phyloP scores from a whole-genome alignment of 805 yeast species.

The Kregervanrija pseudodelftensis region DNA sequence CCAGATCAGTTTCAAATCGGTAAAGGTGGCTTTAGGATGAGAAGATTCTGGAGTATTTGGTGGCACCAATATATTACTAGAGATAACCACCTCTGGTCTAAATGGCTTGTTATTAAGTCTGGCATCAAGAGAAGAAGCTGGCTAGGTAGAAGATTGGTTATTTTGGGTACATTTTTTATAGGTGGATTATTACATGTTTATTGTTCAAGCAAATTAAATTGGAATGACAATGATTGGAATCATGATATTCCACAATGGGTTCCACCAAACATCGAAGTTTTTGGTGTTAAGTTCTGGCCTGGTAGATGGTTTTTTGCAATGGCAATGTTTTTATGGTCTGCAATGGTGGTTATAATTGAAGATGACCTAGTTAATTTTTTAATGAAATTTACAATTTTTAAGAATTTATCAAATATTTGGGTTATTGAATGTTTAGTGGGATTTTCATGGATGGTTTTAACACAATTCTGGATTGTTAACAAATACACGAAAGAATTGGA shows the following conservation, averaged over 20 bases:
- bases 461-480: background rate
- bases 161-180: constrained; percentile 1
- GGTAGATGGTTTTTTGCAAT: constrained; percentile 2
- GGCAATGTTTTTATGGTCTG: constrained; percentile 3
- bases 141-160: background rate
- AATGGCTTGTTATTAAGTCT: background rate
- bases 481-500: constrained; percentile 1
- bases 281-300: background rate
- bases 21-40: constrained; percentile 1
- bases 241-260: background rate
- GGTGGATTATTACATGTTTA: constrained; percentile 1
- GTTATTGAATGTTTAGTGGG: background rate
- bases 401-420: too few relatives aligned
- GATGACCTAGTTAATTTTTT: background rate
- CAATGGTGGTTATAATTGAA: constrained; percentile 1
- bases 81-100: constrained; percentile 3
- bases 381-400: too few relatives aligned
- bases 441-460: background rate
- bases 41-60: constrained; percentile 9
- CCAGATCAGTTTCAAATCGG: constrained; percentile 8
- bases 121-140: background rate
- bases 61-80: constrained; percentile 12
- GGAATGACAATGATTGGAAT: background rate
- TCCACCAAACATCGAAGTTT: background rate
- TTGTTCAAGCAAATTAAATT: background rate